phyloP scores from a whole-genome alignment of 768 basidiomycete genomes.

The Tricholoma terreum region DNA sequence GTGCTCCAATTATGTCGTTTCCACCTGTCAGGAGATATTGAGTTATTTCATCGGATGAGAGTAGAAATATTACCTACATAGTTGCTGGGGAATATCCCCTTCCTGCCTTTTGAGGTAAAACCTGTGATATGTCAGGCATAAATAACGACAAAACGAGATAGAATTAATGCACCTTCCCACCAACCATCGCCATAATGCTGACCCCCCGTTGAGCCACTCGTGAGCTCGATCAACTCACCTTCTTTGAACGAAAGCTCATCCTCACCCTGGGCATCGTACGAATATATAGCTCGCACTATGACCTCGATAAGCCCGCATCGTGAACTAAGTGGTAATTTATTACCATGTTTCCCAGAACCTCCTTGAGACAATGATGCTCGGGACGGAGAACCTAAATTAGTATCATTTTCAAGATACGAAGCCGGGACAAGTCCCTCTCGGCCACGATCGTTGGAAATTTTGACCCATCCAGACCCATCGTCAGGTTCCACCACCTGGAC shows the following conservation, averaged over 20 bases:
- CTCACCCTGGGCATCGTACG: conserved; percentile 68
- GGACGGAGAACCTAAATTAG: conserved; percentile 23
- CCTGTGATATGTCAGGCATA: conserved; percentile 41
- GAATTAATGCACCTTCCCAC: conserved; percentile 72
- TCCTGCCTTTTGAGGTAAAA: conserved; percentile 53
- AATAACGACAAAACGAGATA: conserved; percentile 15
- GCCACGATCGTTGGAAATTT: conserved; percentile 58
- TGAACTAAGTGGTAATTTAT: background rate
- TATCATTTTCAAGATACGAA: conserved; percentile 58
- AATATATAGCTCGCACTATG: conserved; percentile 78
- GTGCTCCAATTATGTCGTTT: conserved; percentile 33
- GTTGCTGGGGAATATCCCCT: conserved; percentile 86
- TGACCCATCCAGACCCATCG: conserved; percentile 86
- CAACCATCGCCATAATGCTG: conserved; percentile 73
- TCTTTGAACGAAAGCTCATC: conserved; percentile 66
- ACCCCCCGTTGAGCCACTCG: conserved; percentile 58
- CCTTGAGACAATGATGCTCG: conserved; percentile 19
- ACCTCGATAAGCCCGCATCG: background rate
- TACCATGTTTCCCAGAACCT: conserved; percentile 51
- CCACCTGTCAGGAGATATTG: conserved; percentile 41
- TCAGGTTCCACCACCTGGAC: conserved; percentile 76
- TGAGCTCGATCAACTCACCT: conserved; percentile 62
- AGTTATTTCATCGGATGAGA: conserved; percentile 7
- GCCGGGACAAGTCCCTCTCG: conserved; percentile 78
- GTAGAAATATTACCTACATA: conserved; percentile 55